Base-by-base conservation (phyloP, 176 grass and related monocot genomes). In the Oryza coarctata region DNA sequence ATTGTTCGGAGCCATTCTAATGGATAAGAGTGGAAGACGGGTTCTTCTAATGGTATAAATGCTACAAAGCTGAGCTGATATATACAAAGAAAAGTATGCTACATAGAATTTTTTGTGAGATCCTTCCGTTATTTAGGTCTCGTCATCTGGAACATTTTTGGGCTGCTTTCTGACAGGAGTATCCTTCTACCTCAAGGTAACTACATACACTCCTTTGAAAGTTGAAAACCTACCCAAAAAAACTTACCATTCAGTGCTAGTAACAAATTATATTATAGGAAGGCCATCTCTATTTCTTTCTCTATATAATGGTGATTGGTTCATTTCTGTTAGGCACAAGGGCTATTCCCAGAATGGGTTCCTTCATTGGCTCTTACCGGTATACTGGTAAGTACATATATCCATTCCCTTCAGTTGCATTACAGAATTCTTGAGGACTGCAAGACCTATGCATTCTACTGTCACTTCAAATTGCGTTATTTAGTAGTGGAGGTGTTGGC, bases 141-240 rank as follows among this genome's bases (percentile, higher is more conserved):
- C 93, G 6, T 90, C 90, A 82, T 86, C 90, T 66, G 93, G 90
- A 65, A 89, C 90, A 78, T 93, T 90, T 31, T 70, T 90, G 68
- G 93, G 93, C 23, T 90, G 84, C 77, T 90, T 92, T 77, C 22
- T 90, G 26, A 88, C 90, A 1, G 93, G 87, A 58, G 40, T 90
- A 84, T 95, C 93, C 35, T 95, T 95, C 81, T 90, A 83, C 73
- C 70, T 95, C 30, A 90, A 95, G 93, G 93, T 90, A 85, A 84
- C 14, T 77, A 41, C 75, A 63, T 80, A 3, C 1, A 65, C 26
- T 58, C 26, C 71, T 23, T 87, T 39, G 41, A 23, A 5, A 50
- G 62, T 3, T 15, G 28, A n/a, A n/a, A n/a, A n/a, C n/a, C n/a
- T n/a, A n/a, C n/a, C 33, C 9, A 20, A 12, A 27, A 76, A 26